Conservation (phyloP, 1,284 basidiomycete genomes). For the Fomitopsis palustris region DNA sequence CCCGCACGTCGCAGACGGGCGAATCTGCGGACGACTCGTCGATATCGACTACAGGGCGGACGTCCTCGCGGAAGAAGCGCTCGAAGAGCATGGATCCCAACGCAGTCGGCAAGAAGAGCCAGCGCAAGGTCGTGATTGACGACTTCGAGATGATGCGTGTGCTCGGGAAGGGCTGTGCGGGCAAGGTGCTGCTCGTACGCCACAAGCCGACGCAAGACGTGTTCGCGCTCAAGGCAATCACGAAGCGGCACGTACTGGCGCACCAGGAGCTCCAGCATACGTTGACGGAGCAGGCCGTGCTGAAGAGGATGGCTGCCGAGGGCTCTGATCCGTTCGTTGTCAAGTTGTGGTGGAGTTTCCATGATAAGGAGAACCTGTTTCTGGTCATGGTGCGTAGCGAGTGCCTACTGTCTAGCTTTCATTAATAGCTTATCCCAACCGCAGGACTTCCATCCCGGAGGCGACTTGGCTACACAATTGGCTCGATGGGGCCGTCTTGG, state of each 20-base stretch:
- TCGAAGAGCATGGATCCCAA: constrained; percentile 49
- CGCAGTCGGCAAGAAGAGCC: constrained; percentile 49
- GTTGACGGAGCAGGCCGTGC: constrained; percentile 89
- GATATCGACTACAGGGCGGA: constrained; percentile 46
- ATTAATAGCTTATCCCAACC: constrained; percentile 23
- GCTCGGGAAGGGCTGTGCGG: constrained; percentile 93
- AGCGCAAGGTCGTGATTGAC: constrained; percentile 73
- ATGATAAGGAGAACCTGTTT: constrained; percentile 93
- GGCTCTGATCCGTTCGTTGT: constrained; percentile 89
- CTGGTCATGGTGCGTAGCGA: constrained; percentile 68
- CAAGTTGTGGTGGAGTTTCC: constrained; percentile 93
- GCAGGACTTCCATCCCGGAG: constrained; percentile 93
- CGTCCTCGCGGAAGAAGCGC: constrained; percentile 49
- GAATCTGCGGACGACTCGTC: constrained; percentile 61
- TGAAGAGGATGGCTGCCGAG: constrained; percentile 85
- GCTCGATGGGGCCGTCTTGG: constrained; percentile 92
- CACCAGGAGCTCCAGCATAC: constrained; percentile 96
- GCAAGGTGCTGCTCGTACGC: constrained; percentile 86
- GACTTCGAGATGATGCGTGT: constrained; percentile 98
- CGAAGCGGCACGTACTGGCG: constrained; percentile 91
- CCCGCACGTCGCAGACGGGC: constrained; percentile 41
- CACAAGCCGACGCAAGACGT: constrained; percentile 69
- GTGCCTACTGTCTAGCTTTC: constrained; percentile 16
- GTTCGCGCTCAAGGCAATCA: constrained; percentile 95
- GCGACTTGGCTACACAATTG: constrained; percentile 94